Base-by-base conservation (phyloP, 768 basidiomycete species). In the Naematelia aurantialba region DNA sequence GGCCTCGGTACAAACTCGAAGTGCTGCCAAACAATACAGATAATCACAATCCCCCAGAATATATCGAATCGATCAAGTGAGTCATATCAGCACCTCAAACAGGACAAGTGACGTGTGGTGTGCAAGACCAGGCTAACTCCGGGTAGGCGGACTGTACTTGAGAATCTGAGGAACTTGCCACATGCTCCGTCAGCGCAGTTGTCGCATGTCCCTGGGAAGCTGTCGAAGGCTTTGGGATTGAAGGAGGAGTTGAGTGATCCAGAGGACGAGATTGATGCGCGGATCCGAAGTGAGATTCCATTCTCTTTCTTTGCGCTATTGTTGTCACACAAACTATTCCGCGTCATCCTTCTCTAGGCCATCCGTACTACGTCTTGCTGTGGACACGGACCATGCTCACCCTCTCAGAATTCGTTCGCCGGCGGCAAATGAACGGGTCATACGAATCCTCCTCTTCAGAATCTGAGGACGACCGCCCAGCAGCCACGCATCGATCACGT, bases 1-100 rank as follows among this genome's bases (percentile, higher is more conserved):
- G 93, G 0, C 94, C 94, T 14, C 81, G 92, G 61, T 99, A 93
- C 78, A 82, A 92, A 61, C 81, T 99, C 34, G 93, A 97, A 70
- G 93, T 99, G 1, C 82, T 85, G 24, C 82, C 84, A 62, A 97
- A 88, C 69, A 98, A 98, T 71, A 90, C 94, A 88, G 92, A 96
- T 61, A 91, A 98, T 70, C 79, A 89, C 68, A 99, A 98, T 73
- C 77, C 86, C 59, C 84, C 83, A 62, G 88, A 93, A 10, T 88
- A 89, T 26, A 78, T 98, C 30, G 87, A 94, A 58, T 81, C 81
- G 67, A 87, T 93, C 55, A 83, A 87, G 87, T 89, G 59, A 58
- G 84, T 81, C 48, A 39, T 34, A 44, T 52, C 30, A 44, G n/a
- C n/a, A n/a, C n/a, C n/a, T n/a, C n/a, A 4, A 3, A 25, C 52